These are phyloP conservation scores for Trichoderma gamsii DNA, from an alignment of 495 filamentous ascomycete genomes.

Conservation along the genomic window DNA sequence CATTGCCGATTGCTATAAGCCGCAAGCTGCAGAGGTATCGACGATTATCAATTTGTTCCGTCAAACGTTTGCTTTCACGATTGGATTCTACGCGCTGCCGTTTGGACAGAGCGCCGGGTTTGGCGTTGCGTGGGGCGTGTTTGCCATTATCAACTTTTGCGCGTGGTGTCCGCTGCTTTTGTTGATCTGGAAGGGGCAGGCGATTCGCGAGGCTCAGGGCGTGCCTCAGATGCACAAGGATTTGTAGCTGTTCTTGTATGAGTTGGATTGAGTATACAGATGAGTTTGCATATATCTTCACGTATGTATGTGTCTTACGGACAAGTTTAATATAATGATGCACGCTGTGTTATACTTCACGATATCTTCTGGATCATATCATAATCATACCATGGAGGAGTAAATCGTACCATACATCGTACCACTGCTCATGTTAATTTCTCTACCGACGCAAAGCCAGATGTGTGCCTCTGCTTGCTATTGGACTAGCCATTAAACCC, in stretches of 20 bases:
- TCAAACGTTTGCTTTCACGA: slow-evolving; percentile 22
- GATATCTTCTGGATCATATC: not conserved
- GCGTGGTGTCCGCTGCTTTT: slow-evolving; percentile 20
- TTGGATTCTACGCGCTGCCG: slow-evolving; percentile 25
- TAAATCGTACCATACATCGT: not conserved
- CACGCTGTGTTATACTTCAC: not conserved
- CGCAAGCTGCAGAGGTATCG: slow-evolving; percentile 20
- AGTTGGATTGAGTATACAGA: not conserved
- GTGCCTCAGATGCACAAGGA: slow-evolving; percentile 21
- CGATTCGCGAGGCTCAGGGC: slow-evolving; percentile 22
- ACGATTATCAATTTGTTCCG: slow-evolving; percentile 19
- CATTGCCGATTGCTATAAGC: slow-evolving; percentile 37
- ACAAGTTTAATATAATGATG: not conserved
- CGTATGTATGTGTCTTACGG: not conserved
- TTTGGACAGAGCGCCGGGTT: slow-evolving; percentile 22
- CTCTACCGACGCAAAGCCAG: not conserved
- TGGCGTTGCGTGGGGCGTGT: slow-evolving; percentile 21
- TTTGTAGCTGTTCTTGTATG: not conserved
- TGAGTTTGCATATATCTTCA: not conserved
- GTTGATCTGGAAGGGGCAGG: slow-evolving; percentile 20
- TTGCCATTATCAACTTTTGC: slow-evolving; percentile 23
- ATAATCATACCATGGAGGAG: not conserved
- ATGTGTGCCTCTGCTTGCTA: not conserved
- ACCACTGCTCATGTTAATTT: not conserved
- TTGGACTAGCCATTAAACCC: not conserved